Conservation (phyloP, 116 monocot genomes). For the Phalaenopsis hybrid region DNA sequence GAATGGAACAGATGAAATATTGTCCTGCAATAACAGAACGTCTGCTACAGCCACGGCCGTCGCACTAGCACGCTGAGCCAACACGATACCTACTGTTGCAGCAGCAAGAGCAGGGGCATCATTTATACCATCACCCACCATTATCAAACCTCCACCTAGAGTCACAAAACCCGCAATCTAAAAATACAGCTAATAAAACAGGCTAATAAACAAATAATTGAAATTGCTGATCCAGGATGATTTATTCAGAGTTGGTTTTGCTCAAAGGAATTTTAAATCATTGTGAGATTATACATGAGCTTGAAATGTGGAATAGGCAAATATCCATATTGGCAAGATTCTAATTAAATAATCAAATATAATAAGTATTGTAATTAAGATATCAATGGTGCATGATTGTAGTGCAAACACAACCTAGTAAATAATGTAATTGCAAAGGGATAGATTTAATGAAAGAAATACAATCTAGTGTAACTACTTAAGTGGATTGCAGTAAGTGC, state of each 20-base stretch:
- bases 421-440: neutral
- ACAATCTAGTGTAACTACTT: neutral
- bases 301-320: too few relatives aligned
- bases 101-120: constrained; percentile 99
- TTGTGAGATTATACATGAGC: too few relatives aligned
- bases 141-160: constrained; percentile 88
- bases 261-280: too few relatives aligned
- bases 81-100: constrained; percentile 92
- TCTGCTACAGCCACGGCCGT: constrained; percentile 97
- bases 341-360: neutral
- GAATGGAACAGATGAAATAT: constrained; percentile 84
- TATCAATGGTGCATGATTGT: neutral
- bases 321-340: neutral
- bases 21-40: constrained; percentile 84
- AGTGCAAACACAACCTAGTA: neutral
- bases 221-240: neutral
- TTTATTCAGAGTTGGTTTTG: neutral
- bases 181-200: too few relatives aligned
- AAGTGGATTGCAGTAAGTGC: neutral
- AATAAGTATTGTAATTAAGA: neutral
- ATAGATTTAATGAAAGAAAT: neutral
- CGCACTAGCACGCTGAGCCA: constrained; percentile 95
- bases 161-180: neutral
- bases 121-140: constrained; percentile 99
- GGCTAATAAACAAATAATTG: neutral